Evolutionary conservation across 768 basidiomycete species (phyloP).

Genomic region (Tricholoma bakamatsutake): DNA sequence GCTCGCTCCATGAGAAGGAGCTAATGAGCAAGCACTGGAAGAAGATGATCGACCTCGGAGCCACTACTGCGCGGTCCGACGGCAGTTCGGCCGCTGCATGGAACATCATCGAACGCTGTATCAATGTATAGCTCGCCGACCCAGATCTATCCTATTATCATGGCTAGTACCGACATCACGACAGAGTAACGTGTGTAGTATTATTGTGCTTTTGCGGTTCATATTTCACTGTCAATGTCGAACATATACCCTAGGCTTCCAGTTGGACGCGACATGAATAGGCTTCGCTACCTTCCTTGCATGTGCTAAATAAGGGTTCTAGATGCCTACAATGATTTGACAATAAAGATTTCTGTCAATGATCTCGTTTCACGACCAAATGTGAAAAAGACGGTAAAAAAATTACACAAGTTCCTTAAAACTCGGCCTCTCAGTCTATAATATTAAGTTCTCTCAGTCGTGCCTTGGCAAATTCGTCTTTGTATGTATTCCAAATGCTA

Average conservation of each 20-base stretch:
- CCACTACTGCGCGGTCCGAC: background rate
- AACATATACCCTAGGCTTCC: background rate
- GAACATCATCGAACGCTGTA: background rate
- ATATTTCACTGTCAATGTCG: background rate
- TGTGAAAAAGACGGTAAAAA: background rate
- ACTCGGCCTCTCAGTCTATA: conserved; percentile 48
- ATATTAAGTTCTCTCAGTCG: conserved; percentile 74
- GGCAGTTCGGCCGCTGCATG: background rate
- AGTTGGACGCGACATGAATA: no score
- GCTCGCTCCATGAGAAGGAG: background rate
- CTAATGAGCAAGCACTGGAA: background rate
- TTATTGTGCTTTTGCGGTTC: no score
- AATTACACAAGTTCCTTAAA: conserved; percentile 9
- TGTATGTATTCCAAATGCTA: conserved; percentile 96
- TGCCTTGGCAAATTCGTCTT: conserved; percentile 86
- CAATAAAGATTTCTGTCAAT: background rate
- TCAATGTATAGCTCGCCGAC: background rate
- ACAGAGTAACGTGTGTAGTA: no score
- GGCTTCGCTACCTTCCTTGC: background rate
- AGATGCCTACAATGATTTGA: background rate
- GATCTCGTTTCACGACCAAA: background rate
- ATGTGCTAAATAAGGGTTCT: background rate
- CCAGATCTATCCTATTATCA: background rate
- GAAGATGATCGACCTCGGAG: background rate
- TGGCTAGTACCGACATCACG: no score